These are phyloP conservation scores for Russula foetens DNA, from an alignment of 768 basidiomycete species.

Conservation along the genomic window DNA sequence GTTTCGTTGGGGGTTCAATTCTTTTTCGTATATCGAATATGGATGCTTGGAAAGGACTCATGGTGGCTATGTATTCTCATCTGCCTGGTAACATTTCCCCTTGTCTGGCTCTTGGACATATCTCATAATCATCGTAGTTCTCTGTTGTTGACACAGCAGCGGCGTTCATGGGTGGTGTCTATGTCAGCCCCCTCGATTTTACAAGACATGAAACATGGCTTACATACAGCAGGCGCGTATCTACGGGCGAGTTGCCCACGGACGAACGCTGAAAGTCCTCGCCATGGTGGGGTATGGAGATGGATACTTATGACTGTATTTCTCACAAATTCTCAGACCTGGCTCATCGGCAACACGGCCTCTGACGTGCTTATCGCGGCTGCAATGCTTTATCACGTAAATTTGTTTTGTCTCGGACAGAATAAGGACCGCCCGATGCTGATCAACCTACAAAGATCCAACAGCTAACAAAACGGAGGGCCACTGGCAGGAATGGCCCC, in stretches of 20 bases:
- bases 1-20: constrained; percentile 26
- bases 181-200: neutral
- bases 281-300: neutral
- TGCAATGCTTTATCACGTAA: constrained; percentile 5
- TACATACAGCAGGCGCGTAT: neutral
- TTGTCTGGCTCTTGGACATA: too few relatives aligned
- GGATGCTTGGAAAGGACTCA: neutral
- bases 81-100: neutral
- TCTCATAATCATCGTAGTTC: neutral
- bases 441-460: neutral
- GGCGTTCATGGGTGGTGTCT: neutral
- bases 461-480: neutral
- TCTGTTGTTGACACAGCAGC: neutral
- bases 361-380: constrained; percentile 5
- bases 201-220: neutral
- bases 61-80: neutral
- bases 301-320: too few relatives aligned
- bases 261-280: neutral
- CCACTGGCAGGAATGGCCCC: neutral
- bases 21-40: constrained; percentile 29
- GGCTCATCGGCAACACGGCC: constrained; percentile 1
- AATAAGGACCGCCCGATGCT: neutral
- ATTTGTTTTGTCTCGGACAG: neutral
- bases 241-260: neutral
- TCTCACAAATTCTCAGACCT: too few relatives aligned